Evolutionary conservation across 2,329 filamentous ascomycete genomes (phyloP).

Genomic region (Seiridium cupressi): DNA sequence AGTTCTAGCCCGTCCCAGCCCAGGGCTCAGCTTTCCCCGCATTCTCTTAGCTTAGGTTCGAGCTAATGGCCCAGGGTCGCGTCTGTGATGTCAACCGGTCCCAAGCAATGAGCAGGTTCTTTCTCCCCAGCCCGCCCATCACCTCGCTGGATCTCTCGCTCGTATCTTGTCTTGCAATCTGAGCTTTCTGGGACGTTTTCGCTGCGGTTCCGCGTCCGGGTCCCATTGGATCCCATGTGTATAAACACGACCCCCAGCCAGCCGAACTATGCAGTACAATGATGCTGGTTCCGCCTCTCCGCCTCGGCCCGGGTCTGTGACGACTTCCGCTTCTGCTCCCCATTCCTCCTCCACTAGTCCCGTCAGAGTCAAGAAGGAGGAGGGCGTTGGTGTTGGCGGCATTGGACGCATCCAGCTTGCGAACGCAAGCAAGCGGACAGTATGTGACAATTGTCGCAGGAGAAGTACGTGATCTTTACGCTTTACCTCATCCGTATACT

Average conservation of each 20-base stretch:
- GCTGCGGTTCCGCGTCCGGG: not conserved
- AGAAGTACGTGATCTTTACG: conserved; percentile 31
- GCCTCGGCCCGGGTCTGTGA: not conserved
- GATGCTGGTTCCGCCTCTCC: not conserved
- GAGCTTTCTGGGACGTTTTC: not conserved
- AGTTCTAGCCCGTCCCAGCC: too few species aligned
- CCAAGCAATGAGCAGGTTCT: not conserved
- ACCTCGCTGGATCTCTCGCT: not conserved
- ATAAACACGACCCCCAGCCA: not conserved
- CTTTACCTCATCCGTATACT: not conserved
- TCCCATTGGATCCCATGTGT: not conserved
- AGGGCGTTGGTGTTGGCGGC: not conserved
- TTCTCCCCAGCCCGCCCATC: not conserved
- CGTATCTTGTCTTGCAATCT: not conserved
- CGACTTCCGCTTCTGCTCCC: not conserved
- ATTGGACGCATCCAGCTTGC: conserved; percentile 6
- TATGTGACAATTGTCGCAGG: conserved; percentile 44
- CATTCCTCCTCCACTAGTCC: not conserved
- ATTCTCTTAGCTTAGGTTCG: not conserved
- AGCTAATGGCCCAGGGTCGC: not conserved
- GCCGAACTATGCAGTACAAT: not conserved
- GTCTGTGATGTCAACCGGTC: not conserved
- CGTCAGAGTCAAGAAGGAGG: conserved; percentile 6
- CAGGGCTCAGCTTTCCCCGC: not conserved
- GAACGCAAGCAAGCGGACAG: conserved; percentile 30